Evolutionary conservation across 2,329 filamentous ascomycete species (phyloP).

Genomic region (Ophiostoma pallidulum): DNA sequence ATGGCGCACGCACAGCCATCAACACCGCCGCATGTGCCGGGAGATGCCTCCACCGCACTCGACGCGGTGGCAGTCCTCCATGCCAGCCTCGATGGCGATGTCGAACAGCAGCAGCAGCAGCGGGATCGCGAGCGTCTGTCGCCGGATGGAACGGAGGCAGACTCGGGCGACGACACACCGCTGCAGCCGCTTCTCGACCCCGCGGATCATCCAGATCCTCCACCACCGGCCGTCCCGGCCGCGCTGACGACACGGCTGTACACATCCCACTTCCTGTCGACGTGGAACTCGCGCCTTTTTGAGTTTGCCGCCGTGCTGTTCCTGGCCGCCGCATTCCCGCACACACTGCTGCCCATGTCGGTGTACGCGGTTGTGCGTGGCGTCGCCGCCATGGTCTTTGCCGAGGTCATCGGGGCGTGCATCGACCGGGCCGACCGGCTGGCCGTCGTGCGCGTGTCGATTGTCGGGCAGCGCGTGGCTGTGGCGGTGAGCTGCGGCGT

Average conservation of each 20-base stretch:
- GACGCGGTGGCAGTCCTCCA: neutral
- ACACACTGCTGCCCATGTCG: slow-evolving; percentile 56
- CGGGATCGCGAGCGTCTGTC: neutral
- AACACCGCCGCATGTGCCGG: too few relatives aligned
- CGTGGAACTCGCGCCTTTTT: slow-evolving; percentile 56
- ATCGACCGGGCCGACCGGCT: slow-evolving; percentile 49
- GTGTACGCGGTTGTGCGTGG: slow-evolving; percentile 58
- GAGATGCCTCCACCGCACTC: neutral
- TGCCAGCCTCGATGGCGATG: neutral
- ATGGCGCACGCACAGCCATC: too few relatives aligned
- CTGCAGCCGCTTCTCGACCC: neutral
- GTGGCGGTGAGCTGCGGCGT: slow-evolving; percentile 39
- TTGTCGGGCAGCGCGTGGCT: slow-evolving; percentile 32
- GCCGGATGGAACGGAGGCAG: neutral
- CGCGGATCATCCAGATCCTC: too few relatives aligned
- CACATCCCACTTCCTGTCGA: slow-evolving; percentile 50
- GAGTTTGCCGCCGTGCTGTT: slow-evolving; percentile 54
- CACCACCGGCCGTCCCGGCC: neutral
- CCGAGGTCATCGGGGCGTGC: slow-evolving; percentile 46
- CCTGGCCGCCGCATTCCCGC: slow-evolving; percentile 44
- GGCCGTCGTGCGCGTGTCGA: slow-evolving; percentile 40
- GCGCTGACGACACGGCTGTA: slow-evolving; percentile 34
- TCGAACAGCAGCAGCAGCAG: too few relatives aligned
- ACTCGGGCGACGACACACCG: neutral
- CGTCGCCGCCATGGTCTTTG: slow-evolving; percentile 46